Evolutionary conservation across 179 eudicot species (phyloP).

Genomic region (Spinacia oleracea): DNA sequence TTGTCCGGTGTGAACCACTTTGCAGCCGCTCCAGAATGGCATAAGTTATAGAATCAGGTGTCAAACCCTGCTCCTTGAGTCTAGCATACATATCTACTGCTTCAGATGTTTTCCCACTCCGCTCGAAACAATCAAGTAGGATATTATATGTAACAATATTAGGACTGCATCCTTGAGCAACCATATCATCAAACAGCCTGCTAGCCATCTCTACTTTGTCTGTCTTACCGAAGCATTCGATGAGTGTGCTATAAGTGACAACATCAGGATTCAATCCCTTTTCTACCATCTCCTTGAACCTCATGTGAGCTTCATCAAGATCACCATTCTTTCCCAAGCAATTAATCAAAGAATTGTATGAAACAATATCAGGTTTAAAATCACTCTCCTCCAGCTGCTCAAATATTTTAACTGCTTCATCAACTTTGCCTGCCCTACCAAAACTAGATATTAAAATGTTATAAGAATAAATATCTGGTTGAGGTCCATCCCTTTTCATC

Average conservation of each 20-base stretch:
- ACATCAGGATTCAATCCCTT: slow-evolving; percentile 90
- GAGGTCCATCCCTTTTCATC: slow-evolving; percentile 77
- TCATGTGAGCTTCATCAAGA: slow-evolving; percentile 93
- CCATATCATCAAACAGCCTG: slow-evolving; percentile 82
- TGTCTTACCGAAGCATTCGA: slow-evolving; percentile 92
- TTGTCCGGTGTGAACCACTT: slow-evolving; percentile 55
- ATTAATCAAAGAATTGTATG: slow-evolving; percentile 89
- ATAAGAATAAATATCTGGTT: slow-evolving; percentile 76
- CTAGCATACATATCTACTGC: slow-evolving; percentile 87
- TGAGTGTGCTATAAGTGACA: slow-evolving; percentile 91
- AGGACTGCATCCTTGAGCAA: slow-evolving; percentile 77
- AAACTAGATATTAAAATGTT: slow-evolving; percentile 84
- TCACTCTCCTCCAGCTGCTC: slow-evolving; percentile 83
- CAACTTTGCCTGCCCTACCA: slow-evolving; percentile 76
- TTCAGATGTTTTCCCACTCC: slow-evolving; percentile 76
- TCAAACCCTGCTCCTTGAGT: slow-evolving; percentile 77
- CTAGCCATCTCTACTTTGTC: slow-evolving; percentile 91
- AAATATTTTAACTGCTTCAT: slow-evolving; percentile 72
- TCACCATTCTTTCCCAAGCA: slow-evolving; percentile 91
- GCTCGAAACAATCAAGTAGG: slow-evolving; percentile 81
- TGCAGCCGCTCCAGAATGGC: slow-evolving; percentile 78
- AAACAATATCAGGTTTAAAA: slow-evolving; percentile 67
- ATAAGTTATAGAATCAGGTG: slow-evolving; percentile 84
- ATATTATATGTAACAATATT: slow-evolving; percentile 91
- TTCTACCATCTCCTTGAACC: slow-evolving; percentile 91